phyloP scores from a whole-genome alignment of 2,329 filamentous ascomycete genomes.

The Cytospora paraplurivora region DNA sequence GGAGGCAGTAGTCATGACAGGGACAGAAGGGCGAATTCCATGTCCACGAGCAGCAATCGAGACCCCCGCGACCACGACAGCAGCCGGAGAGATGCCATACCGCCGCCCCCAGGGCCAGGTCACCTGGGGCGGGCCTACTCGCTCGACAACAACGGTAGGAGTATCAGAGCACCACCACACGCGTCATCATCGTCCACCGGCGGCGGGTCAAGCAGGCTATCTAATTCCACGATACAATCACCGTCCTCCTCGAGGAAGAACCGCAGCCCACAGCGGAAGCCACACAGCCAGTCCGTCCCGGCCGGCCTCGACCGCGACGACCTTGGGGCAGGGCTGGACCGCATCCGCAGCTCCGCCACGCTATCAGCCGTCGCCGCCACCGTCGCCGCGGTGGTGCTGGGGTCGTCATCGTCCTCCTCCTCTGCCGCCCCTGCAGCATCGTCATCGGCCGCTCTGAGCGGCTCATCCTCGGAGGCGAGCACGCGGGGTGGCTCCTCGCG shows the following conservation, averaged over 20 bases:
- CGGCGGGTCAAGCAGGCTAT: constrained; percentile 3
- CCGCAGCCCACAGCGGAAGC: constrained; percentile 26
- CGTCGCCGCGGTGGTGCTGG: constrained; percentile 12
- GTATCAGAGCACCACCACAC: constrained; percentile 13
- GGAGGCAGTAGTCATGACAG: constrained; percentile 9
- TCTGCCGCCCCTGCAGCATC: neutral
- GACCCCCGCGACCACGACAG: constrained; percentile 20
- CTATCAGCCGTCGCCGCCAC: constrained; percentile 15
- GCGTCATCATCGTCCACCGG: constrained; percentile 1
- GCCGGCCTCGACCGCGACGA: constrained; percentile 19
- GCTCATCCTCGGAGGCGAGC: constrained; percentile 4
- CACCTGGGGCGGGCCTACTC: constrained; percentile 21
- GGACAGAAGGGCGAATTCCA: constrained; percentile 14
- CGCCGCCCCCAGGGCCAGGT: constrained; percentile 11
- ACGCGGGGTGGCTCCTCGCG: constrained; percentile 3
- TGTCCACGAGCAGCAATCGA: constrained; percentile 12
- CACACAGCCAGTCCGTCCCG: constrained; percentile 24
- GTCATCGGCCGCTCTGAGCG: neutral
- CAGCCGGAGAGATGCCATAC: constrained; percentile 17
- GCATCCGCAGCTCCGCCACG: constrained; percentile 9
- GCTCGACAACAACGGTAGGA: constrained; percentile 13
- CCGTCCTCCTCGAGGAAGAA: constrained; percentile 22
- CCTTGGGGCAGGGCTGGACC: neutral
- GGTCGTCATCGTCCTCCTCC: constrained; percentile 8
- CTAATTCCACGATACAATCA: neutral